Evolutionary conservation across 2,329 filamentous ascomycete genomes (phyloP), one percentile per base, ranked within the genome.

Genomic region (Magnaporthiopsis rhizophila): DNA sequence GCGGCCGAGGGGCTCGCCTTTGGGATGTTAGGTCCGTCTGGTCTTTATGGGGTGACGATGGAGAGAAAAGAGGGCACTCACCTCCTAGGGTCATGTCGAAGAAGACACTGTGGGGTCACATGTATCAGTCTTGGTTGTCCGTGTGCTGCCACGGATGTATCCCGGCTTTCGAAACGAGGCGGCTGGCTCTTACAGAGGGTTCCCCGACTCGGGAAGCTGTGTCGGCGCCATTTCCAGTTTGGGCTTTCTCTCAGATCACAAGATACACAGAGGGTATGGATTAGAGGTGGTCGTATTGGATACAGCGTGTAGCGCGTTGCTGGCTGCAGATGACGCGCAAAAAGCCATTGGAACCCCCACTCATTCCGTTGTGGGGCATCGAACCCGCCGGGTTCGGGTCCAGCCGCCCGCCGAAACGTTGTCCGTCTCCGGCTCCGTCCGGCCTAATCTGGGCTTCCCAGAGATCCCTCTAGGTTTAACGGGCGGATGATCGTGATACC

Each of bases 1-100:
- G 65, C 92, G 88, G 67, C 93, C 93, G 21, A 97, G 84, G 3
- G 91, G 88, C 72, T 96, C 91, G 66, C 92, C 92, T 30, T 30
- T 4, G 30, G 1, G 3, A 7, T 30, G 30, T 30, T 30, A 30
- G 30, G 30, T 30, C 6, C 30, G 4, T 30, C 30, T 30, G 30
- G 57, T 34, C 2, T 59, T 30, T 1, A 18, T 24, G 58, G 32
- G 32, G 32, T 8, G 32, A 12, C 9, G 32, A 30, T 5, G 30
- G 30, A 30, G 30, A 30, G 30, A 7, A 8, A 12, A 3, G 12
- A 3, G 13, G 2, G 76, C 1, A 1, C 83, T 73, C 76, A 90
- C 89, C 89, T 80, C 90, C 90, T 65, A 95, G 81, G 4, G 90
- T 90, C 66, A 75, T 72, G 69, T 76, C 72, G 67, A 73, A 72